Conservation (phyloP, 2,329 filamentous ascomycete species). For the Xylariaceae sp. region DNA sequence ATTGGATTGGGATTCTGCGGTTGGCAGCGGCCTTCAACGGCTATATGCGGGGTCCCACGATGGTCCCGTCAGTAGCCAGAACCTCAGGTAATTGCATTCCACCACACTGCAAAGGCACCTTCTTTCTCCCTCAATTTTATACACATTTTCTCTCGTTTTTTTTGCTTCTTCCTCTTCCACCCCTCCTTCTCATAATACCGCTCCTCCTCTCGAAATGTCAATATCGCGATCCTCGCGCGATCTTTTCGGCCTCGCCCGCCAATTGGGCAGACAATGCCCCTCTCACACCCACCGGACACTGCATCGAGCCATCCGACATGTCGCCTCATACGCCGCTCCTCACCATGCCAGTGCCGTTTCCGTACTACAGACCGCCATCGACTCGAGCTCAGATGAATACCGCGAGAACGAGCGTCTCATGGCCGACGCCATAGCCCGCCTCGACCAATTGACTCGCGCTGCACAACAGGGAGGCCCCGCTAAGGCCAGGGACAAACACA, state of each 20-base stretch:
- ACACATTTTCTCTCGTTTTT: conserved; percentile 23
- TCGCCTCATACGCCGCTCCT: conserved; percentile 75
- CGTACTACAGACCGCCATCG: conserved; percentile 69
- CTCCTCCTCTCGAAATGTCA: conserved; percentile 38
- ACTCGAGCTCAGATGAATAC: conserved; percentile 73
- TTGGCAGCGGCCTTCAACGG: conserved; percentile 14
- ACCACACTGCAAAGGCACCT: too few species aligned
- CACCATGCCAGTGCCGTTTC: conserved; percentile 83
- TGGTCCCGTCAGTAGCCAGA: conserved; percentile 8
- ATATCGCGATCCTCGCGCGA: conserved; percentile 44
- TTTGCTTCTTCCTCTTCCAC: conserved; percentile 8
- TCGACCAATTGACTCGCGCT: conserved; percentile 66
- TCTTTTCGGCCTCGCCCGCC: conserved; percentile 41
- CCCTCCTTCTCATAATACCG: too few species aligned
- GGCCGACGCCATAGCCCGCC: conserved; percentile 63
- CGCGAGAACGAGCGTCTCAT: conserved; percentile 77
- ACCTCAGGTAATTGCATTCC: too few species aligned
- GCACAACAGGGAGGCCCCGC: conserved; percentile 73
- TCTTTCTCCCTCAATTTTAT: conserved; percentile 8
- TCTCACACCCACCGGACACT: conserved; percentile 17
- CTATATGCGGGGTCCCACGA: conserved; percentile 14
- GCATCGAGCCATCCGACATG: conserved; percentile 42
- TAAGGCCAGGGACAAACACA: conserved; percentile 83
- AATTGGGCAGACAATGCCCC: conserved; percentile 35
- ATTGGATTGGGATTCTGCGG: conserved; percentile 1